Evolutionary conservation across 202 grass and related monocot species (phyloP), one percentile per base, ranked within the genome.

Genomic region (Dendrocalamus latiflorus): DNA sequence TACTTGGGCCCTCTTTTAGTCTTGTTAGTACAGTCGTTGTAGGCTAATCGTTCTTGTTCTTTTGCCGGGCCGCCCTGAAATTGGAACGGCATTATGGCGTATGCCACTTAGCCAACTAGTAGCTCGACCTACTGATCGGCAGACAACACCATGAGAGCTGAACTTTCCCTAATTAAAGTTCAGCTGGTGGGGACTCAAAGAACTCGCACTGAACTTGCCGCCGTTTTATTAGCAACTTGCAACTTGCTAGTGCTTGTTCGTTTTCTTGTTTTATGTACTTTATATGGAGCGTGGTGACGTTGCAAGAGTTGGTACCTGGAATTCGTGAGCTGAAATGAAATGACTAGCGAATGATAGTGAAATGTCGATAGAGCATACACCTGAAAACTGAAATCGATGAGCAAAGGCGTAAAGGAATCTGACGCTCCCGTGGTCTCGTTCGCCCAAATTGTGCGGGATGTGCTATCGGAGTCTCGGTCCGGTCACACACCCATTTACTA

Each of bases 141-240:
- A n/a, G n/a, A n/a, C n/a, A 56, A 83, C 83, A 86, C 79, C 60
- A 83, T 83, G 74, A 86, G 84, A 79, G 74, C 74, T 21, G 20
- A 36, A 22, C 38, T 81, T 85, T 85, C 70, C 16, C 12, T n/a
- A n/a, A n/a, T n/a, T n/a, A n/a, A n/a, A n/a, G 26, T 51, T 85
- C 70, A 81, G 87, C n/a, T 39, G 33, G 86, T 88, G 69, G 86
- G 86, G 80, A 53, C 43, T 68, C 63, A n/a, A 61, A n/a, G 25
- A 65, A 89, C 25, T 61, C n/a, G 18, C 55, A 50, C 12, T 61
- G 16, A 6, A 56, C 53, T 9, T 3, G 0, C 26, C 50, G 3
- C 68, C 61, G 21, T 81, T 75, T 28, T 49, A 81, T 86, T 28
- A 7, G 14, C 26, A 39, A 57, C 37, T n/a, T n/a, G n/a, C n/a